A percentile compares a stretch with the other conserved stretches of the same genome.
Evolutionary conservation across 108 stramenopile species (phyloP).

Genomic region (Nitzschia sp.): DNA sequence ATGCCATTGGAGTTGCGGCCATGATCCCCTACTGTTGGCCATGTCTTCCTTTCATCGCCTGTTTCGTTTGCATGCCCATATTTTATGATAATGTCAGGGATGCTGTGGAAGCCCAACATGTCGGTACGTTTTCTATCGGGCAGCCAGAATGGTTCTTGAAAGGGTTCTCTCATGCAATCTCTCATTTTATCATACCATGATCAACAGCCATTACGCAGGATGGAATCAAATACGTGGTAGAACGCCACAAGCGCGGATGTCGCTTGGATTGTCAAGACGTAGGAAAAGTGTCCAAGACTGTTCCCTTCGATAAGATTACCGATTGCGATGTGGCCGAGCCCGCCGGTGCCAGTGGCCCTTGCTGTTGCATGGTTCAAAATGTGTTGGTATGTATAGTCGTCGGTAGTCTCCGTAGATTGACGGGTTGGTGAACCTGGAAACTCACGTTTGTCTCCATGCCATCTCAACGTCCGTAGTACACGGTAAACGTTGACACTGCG

Average conservation of each 20-base stretch:
- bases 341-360: slow-evolving; percentile 13
- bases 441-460: not conserved
- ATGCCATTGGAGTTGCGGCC: not conserved
- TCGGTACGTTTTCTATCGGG: slow-evolving; percentile 68
- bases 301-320: slow-evolving; percentile 49
- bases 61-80: not conserved
- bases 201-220: slow-evolving; percentile 38
- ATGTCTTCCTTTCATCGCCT: slow-evolving; percentile 6
- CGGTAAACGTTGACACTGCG: slow-evolving; percentile 44
- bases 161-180: slow-evolving; percentile 2
- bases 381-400: not conserved
- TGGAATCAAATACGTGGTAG: slow-evolving; percentile 44
- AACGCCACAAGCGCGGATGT: slow-evolving; percentile 26
- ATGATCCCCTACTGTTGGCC: not conserved
- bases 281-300: slow-evolving; percentile 34
- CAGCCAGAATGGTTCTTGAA: not conserved
- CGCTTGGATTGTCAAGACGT: slow-evolving; percentile 25
- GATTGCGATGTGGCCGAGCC: slow-evolving; percentile 48
- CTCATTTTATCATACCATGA: slow-evolving; percentile 13
- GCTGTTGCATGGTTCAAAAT: not conserved
- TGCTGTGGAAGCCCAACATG: slow-evolving; percentile 59
- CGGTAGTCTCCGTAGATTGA: too few species aligned
- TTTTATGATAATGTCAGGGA: slow-evolving; percentile 39
- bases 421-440: too few species aligned
- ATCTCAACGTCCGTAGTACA: slow-evolving; percentile 5